These are phyloP conservation scores for Lindgomyces ingoldianus DNA, from an alignment of 495 filamentous ascomycete genomes.

Conservation along the genomic window DNA sequence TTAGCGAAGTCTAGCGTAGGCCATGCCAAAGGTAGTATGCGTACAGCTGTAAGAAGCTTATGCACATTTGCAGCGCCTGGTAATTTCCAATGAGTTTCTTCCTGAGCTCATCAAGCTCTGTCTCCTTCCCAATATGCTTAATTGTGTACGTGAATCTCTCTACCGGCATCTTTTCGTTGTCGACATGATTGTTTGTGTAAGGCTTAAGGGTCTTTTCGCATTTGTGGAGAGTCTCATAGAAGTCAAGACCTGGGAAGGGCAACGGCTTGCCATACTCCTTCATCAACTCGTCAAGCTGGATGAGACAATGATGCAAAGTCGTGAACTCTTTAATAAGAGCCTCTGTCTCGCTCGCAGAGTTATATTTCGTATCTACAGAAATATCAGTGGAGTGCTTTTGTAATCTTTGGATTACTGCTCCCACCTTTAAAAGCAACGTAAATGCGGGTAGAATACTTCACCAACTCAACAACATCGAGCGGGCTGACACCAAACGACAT, in stretches of 20 bases:
- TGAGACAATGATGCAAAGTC: slow-evolving; percentile 26
- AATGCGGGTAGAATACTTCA: slow-evolving; percentile 23
- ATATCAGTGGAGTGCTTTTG: neutral
- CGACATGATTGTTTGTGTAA: slow-evolving; percentile 22
- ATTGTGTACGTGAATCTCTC: slow-evolving; percentile 20
- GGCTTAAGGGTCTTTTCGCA: slow-evolving; percentile 29
- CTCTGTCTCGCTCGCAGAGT: slow-evolving; percentile 19
- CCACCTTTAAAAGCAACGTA: slow-evolving; percentile 30
- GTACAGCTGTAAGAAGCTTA: slow-evolving; percentile 26
- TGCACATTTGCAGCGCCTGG: slow-evolving; percentile 28
- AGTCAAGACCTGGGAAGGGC: slow-evolving; percentile 25
- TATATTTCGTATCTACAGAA: slow-evolving; percentile 28
- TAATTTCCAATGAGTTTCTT: slow-evolving; percentile 22
- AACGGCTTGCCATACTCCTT: slow-evolving; percentile 31
- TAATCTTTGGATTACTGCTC: neutral
- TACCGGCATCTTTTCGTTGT: slow-evolving; percentile 16
- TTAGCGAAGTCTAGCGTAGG: too few species aligned
- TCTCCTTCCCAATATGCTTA: slow-evolving; percentile 32
- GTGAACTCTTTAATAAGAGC: slow-evolving; percentile 24
- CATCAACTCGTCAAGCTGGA: slow-evolving; percentile 27
- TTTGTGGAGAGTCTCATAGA: slow-evolving; percentile 25
- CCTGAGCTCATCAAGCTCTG: slow-evolving; percentile 23
- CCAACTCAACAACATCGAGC: slow-evolving; percentile 26
- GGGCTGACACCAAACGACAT: slow-evolving; percentile 32
- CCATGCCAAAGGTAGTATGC: too few species aligned